Evolutionary conservation across 1,284 basidiomycete species (phyloP), one percentile per base, ranked within the genome.

Genomic region (Neotropicomus parvogracilis): DNA sequence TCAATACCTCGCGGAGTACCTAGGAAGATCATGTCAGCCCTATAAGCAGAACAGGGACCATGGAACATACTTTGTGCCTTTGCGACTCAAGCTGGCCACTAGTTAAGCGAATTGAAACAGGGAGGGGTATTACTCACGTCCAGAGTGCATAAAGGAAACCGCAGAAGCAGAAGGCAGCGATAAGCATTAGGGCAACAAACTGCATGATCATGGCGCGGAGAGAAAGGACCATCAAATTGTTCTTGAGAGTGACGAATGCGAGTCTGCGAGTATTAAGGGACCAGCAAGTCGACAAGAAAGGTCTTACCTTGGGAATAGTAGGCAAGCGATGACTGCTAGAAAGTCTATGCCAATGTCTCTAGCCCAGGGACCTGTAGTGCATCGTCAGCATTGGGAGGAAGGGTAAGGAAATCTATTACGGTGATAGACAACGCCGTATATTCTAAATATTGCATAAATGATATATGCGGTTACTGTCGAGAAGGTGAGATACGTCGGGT

Each of bases 91-190:
- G 12, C 85, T 88, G 45, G 35, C 20, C 37, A 21, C 34, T 37
- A 37, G 49, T 52, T 34, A 49, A 46, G 44, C 19, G 50, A 37
- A 31, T 44, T 39, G 28, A 20, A 27, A 36, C 3, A 43, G 24
- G n/a, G 16, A 40, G 14, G 21, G 12, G n/a, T 40, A 42, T 24
- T 6, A 79, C 88, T 66, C 61, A 91, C 76, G 90, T 94, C 82
- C 85, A 95, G 16, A 97, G 74, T 0, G 92, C 91, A 68, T 95
- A 97, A 28, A 93, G 66, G 65, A 97, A 97, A 4, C 93, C 92
- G 33, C 79, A 81, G 59, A 91, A 92, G 63, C 92, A 95, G 65
- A 94, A 94, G 1, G 81, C 81, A 3, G 93, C 94, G 20, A 97
- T 89, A 32, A 85, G 64, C 88, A 97, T 94, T 36, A 95, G 73